Evolutionary conservation across 257 asterid species (phyloP).

Genomic region (Solanum verrucosum): DNA sequence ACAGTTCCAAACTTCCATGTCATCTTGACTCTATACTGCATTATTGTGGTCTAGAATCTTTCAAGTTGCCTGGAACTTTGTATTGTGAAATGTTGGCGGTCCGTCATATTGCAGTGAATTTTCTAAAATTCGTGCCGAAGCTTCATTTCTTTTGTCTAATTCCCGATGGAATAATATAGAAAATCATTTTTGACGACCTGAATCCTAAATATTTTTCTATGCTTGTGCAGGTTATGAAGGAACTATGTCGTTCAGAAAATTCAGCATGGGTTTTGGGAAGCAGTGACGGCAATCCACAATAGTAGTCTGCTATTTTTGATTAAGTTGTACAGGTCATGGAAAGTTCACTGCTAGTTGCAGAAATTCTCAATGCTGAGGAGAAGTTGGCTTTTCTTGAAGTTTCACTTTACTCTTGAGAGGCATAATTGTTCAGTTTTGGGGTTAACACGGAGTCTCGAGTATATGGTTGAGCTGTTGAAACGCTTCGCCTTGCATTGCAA

Average conservation of each 20-base stretch:
- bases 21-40: neutral
- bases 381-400: neutral
- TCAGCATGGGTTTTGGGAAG: constrained; percentile 56
- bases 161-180: neutral
- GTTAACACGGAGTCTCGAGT: neutral
- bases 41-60: neutral
- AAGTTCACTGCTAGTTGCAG: neutral
- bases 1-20: neutral
- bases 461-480: neutral
- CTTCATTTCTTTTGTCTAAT: neutral
- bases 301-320: neutral
- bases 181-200: neutral
- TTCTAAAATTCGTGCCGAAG: neutral
- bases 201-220: neutral
- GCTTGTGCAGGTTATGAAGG: constrained; percentile 56
- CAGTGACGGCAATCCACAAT: constrained; percentile 40
- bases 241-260: constrained; percentile 49
- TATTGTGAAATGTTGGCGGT: neutral
- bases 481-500: neutral
- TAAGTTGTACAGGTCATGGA: neutral
- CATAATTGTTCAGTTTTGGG: neutral
- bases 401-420: neutral
- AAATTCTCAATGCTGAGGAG: neutral
- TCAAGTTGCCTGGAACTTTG: neutral
- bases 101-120: neutral